These are phyloP conservation scores for Blastobotrys arbuscula DNA, from an alignment of 1,139 yeast species.

Conservation along the genomic window DNA sequence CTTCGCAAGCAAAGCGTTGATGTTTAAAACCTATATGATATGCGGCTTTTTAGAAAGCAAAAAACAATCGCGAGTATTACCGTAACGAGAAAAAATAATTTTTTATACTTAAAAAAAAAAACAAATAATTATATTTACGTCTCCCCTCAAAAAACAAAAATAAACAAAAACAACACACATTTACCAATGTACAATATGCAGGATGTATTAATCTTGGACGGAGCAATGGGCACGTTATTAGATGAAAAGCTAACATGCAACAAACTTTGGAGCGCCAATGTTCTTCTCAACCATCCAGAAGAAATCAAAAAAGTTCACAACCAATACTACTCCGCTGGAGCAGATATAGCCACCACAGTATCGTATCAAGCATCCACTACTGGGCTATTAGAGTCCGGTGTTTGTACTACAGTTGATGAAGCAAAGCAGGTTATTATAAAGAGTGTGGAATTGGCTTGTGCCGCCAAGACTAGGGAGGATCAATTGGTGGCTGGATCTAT, in stretches of 20 bases:
- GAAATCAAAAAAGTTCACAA: constrained; percentile 47
- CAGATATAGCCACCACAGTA: constrained; percentile 51
- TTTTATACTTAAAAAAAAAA: too few species aligned
- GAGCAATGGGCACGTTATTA: constrained; percentile 43
- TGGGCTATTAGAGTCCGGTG: constrained; percentile 31
- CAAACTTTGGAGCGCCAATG: constrained; percentile 57
- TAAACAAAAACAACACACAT: too few species aligned
- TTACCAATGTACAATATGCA: too few species aligned
- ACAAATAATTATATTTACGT: too few species aligned
- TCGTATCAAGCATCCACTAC: constrained; percentile 56
- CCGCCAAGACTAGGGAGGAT: constrained; percentile 28
- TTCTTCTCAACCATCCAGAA: constrained; percentile 44
- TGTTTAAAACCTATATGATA: too few species aligned
- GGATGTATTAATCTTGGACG: constrained; percentile 37
- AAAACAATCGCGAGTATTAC: too few species aligned
- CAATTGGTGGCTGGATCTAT: constrained; percentile 48
- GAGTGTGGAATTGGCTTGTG: constrained; percentile 30
- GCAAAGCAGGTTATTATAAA: constrained; percentile 27
- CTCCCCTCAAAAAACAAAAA: too few species aligned
- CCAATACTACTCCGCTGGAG: constrained; percentile 49
- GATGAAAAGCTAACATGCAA: constrained; percentile 37
- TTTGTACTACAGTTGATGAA: constrained; percentile 30
- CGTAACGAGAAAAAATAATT: too few species aligned
- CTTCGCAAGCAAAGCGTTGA: too few species aligned
- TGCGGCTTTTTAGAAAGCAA: too few species aligned